These are phyloP conservation scores for Paramyrothecium roridum DNA, from an alignment of 2,329 filamentous ascomycete genomes.

Conservation along the genomic window DNA sequence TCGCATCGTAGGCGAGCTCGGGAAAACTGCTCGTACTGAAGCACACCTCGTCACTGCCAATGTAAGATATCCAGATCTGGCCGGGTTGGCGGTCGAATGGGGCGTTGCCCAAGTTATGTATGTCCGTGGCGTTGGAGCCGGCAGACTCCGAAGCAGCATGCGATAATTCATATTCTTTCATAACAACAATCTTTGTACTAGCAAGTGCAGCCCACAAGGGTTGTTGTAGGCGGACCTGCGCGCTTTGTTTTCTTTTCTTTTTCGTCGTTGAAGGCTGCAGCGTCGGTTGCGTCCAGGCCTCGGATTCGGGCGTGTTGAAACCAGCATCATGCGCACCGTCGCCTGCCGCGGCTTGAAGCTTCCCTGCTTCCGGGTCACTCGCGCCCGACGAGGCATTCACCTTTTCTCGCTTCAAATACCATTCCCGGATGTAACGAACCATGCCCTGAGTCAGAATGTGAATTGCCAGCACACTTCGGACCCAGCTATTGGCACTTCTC, in stretches of 20 bases:
- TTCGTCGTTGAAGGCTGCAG: constrained; percentile 60
- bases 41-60: constrained; percentile 73
- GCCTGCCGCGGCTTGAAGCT: constrained; percentile 33
- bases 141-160: constrained; percentile 70
- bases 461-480: constrained; percentile 66
- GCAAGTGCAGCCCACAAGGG: constrained; percentile 92
- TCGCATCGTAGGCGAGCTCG: constrained; percentile 33
- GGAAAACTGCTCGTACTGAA: constrained; percentile 70
- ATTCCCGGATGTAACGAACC: constrained; percentile 67
- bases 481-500: constrained; percentile 60
- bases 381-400: constrained; percentile 45
- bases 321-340: constrained; percentile 29
- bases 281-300: constrained; percentile 30
- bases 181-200: constrained; percentile 93
- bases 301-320: constrained; percentile 51
- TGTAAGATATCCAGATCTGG: constrained; percentile 78
- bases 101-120: constrained; percentile 73
- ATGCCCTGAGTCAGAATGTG: constrained; percentile 74
- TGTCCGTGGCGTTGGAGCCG: constrained; percentile 71
- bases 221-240: constrained; percentile 84
- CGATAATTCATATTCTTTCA: constrained; percentile 86
- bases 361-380: constrained; percentile 63
- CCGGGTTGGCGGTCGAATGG: constrained; percentile 68
- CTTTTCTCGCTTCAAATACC: constrained; percentile 61
- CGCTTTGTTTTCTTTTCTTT: constrained; percentile 87